A percentile compares a stretch with the other conserved stretches of the same genome.
phyloP scores from a whole-genome alignment of 768 basidiomycete species.

The Mycena pura region DNA sequence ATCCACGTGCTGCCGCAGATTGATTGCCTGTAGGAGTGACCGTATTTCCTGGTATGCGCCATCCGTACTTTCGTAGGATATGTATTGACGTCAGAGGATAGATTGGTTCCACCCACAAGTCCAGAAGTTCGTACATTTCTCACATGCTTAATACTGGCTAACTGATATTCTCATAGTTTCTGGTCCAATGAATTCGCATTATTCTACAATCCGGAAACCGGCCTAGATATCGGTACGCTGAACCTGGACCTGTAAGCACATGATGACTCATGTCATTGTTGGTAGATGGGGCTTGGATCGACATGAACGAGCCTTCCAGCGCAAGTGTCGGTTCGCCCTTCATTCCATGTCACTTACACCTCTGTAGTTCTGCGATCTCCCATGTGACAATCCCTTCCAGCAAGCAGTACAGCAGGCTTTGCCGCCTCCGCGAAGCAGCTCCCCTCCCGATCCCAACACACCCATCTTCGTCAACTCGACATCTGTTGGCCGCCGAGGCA shows the following conservation, averaged over 20 bases:
- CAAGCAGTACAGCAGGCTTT: conserved; percentile 59
- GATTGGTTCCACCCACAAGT: conserved; percentile 69
- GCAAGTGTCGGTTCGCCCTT: conserved; percentile 41
- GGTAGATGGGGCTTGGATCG: conserved; percentile 69
- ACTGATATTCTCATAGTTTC: conserved; percentile 43
- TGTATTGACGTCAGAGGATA: conserved; percentile 18
- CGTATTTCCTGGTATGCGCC: conserved; percentile 55
- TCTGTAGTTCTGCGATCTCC: conserved; percentile 66
- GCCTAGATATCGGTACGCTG: conserved; percentile 77
- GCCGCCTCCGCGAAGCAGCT: conserved; percentile 58
- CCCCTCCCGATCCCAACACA: conserved; percentile 58
- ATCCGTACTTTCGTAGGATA: neutral
- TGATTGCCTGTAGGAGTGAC: conserved; percentile 52
- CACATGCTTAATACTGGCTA: neutral
- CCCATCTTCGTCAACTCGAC: conserved; percentile 53
- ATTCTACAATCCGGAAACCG: conserved; percentile 60
- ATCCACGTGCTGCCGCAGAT: neutral
- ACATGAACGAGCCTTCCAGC: conserved; percentile 77
- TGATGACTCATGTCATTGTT: neutral
- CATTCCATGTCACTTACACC: neutral
- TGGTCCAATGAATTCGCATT: conserved; percentile 67
- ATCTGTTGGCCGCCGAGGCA: conserved; percentile 20
- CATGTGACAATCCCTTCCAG: conserved; percentile 65
- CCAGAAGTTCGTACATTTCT: conserved; percentile 46
- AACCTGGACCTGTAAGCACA: conserved; percentile 58